Evolutionary conservation across 768 basidiomycete genomes (phyloP), one percentile per base, ranked within the genome.

Genomic region (Macrolepiota albuminosa): DNA sequence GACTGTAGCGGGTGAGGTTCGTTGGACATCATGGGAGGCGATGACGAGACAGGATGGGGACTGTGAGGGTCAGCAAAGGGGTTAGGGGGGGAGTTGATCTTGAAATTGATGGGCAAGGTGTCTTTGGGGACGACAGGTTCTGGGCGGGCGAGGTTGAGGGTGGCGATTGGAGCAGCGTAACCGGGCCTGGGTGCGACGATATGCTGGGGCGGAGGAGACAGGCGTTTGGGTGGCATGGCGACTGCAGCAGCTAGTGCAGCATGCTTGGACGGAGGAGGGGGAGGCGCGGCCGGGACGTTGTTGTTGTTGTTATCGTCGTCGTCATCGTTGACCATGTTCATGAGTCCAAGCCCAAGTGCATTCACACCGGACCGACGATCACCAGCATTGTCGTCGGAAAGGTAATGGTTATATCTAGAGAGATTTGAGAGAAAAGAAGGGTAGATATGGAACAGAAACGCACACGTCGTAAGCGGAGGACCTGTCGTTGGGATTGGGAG

Each of bases 1-100:
- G 90, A 84, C 55, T 84, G 85, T 4, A 93, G 78, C 4, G 91
- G 89, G 64, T 90, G 90, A 4, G 89, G 91, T 2, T 78, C 68
- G 57, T 74, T 78, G 10, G 85, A 83, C 33, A 82, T 73, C 14
- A 66, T 68, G 49, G 70, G 72, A 55, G 72, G 66, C 49, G 75
- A 69, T 49, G 75, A 68, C 43, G 71, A 67, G 62, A 63, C 33
- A 65, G 66, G 31, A 43, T 10, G 39, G 5, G 39, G 39, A 40
- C 14, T 40, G 16, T 45, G 45, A 29, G 57, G 49, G 43, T 57
- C 59, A 49, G 45, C 59, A 33, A 61, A 46, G 3, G 58, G 57
- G 47, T 60, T 57, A 2, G 33, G 2, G 33, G 40, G 39, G 7
- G 33, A 46, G 48, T 55, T 55, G 54, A 50, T 57, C n/a, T 61